Conservation (phyloP, 164 flowering plant species). For the Vitis cinerea region DNA sequence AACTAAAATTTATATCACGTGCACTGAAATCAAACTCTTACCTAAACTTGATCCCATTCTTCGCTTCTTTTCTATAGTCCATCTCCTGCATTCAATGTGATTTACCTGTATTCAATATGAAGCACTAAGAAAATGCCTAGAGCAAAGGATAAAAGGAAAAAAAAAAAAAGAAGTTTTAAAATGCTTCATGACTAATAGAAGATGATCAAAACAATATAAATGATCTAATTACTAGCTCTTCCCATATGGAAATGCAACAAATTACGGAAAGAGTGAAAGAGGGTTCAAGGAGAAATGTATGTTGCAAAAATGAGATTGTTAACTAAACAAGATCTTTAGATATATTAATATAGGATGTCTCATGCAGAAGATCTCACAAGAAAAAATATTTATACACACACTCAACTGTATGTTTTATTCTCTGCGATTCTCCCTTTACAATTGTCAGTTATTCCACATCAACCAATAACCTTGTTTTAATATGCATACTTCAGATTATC, state of each 20-base stretch:
- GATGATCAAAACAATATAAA: neutral
- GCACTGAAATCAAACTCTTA: constrained; percentile 23
- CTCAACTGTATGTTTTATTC: no score
- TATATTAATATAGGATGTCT: no score
- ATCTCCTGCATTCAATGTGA: constrained; percentile 99
- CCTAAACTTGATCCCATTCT: constrained; percentile 88
- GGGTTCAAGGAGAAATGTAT: neutral
- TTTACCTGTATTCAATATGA: constrained; percentile 97
- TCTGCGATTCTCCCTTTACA: no score
- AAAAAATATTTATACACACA: no score
- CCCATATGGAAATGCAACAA: neutral
- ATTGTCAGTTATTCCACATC: no score
- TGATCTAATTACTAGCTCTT: neutral
- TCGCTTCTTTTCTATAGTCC: constrained; percentile 89
- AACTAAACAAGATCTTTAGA: neutral
- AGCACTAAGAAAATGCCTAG: constrained; percentile 66
- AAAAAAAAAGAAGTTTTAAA: neutral
- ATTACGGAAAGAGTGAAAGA: neutral
- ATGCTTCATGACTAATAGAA: neutral
- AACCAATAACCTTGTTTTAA: neutral
- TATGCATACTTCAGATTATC: neutral
- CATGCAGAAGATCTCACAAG: neutral
- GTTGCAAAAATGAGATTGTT: neutral
- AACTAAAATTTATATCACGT: neutral
- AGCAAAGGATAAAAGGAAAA: neutral